Conservation (phyloP, 345 rosid species). For the Clarkia xantiana region DNA sequence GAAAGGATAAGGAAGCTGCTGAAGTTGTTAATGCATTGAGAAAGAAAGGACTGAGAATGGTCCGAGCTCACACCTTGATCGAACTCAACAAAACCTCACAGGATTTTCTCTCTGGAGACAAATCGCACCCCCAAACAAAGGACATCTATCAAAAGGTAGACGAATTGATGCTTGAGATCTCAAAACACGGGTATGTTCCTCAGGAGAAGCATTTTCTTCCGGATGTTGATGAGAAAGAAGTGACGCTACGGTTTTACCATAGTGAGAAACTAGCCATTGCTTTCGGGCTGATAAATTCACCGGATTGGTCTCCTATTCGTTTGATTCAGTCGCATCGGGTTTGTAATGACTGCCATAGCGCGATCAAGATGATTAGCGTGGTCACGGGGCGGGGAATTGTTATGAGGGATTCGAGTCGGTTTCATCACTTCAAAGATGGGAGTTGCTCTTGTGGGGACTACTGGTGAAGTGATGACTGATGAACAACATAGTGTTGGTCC, state of each 20-base stretch:
- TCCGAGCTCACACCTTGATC: constrained; percentile 24
- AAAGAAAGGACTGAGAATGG: constrained; percentile 66
- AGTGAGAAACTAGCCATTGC: constrained; percentile 80
- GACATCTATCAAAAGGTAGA: too few relatives aligned
- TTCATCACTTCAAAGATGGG: constrained; percentile 68
- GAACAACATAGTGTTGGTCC: too few relatives aligned
- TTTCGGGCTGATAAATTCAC: constrained; percentile 50
- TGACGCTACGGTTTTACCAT: constrained; percentile 27
- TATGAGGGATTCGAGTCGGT: constrained; percentile 66
- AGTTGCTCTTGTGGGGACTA: constrained; percentile 81
- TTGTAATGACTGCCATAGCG: constrained; percentile 62
- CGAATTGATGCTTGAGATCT: too few relatives aligned
- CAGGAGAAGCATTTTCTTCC: constrained; percentile 40
- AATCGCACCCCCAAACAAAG: too few relatives aligned
- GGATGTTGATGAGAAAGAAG: constrained; percentile 62
- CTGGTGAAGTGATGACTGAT: too few relatives aligned
- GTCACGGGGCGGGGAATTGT: constrained; percentile 47
- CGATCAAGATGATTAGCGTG: constrained; percentile 47
- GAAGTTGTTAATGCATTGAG: constrained; percentile 44
- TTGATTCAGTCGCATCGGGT: constrained; percentile 74
- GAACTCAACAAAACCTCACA: too few relatives aligned
- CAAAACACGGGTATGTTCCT: too few relatives aligned
- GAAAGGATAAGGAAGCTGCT: constrained; percentile 56
- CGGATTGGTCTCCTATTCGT: constrained; percentile 45
- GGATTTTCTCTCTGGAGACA: too few relatives aligned